Evolutionary conservation across 352 stramenopile genomes (phyloP).

Genomic region (Globisporangium solare): DNA sequence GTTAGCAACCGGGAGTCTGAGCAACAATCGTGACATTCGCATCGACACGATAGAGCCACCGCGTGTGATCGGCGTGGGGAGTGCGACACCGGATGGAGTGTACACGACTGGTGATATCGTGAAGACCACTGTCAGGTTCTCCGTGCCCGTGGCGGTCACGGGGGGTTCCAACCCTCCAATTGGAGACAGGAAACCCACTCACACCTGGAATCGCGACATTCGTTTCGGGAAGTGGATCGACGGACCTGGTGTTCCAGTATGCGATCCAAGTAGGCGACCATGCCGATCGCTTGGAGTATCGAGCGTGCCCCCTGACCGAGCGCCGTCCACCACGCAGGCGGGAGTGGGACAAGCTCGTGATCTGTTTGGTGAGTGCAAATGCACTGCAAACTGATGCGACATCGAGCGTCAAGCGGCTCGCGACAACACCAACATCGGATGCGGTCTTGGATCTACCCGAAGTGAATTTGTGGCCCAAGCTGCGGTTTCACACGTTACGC

Average conservation of each 20-base stretch:
- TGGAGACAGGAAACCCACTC: slow-evolving; percentile 24
- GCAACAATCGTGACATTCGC: slow-evolving; percentile 57
- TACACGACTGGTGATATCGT: slow-evolving; percentile 60
- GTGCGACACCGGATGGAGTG: slow-evolving; percentile 35
- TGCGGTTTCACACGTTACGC: slow-evolving; percentile 35
- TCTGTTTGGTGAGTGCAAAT: slow-evolving; percentile 35
- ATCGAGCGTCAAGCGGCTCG: slow-evolving; percentile 39
- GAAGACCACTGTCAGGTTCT: slow-evolving; percentile 40
- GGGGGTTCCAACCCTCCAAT: slow-evolving; percentile 31
- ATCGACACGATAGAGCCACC: slow-evolving; percentile 59
- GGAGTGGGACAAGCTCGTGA: slow-evolving; percentile 51
- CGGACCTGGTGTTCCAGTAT: slow-evolving; percentile 51
- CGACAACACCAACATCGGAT: slow-evolving; percentile 37
- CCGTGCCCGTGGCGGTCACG: slow-evolving; percentile 40
- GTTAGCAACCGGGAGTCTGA: slow-evolving; percentile 42
- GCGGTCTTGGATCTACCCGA: slow-evolving; percentile 58
- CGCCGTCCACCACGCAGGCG: slow-evolving; percentile 16
- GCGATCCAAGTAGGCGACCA: slow-evolving; percentile 40
- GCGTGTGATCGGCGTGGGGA: slow-evolving; percentile 43
- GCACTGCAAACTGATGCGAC: slow-evolving; percentile 35
- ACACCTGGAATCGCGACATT: slow-evolving; percentile 28
- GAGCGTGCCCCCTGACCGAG: slow-evolving; percentile 31
- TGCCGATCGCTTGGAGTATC: slow-evolving; percentile 61
- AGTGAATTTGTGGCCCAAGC: slow-evolving; percentile 51
- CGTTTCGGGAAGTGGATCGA: slow-evolving; percentile 32